These are phyloP conservation scores for Coemansia guatemalensis DNA, from an alignment of 192 early-diverging fungal genomes.

Conservation along the genomic window DNA sequence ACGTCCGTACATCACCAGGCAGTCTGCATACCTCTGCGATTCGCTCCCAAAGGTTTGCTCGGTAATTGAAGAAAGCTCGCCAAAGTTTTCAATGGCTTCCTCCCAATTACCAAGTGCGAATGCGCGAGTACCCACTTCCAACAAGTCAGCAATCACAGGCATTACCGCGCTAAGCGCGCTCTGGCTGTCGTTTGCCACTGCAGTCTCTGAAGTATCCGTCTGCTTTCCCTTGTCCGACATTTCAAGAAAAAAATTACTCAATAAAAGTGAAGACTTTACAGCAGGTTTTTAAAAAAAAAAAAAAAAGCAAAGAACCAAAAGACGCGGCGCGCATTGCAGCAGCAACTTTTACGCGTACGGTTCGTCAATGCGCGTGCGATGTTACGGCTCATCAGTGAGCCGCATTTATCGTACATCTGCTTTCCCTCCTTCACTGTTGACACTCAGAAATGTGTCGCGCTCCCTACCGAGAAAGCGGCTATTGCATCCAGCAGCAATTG, in stretches of 20 bases:
- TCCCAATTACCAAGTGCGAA: slow-evolving; percentile 66
- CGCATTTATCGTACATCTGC: no score
- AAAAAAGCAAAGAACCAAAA: not conserved
- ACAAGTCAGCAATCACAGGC: slow-evolving; percentile 54
- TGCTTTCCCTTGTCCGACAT: slow-evolving; percentile 49
- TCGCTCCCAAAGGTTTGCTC: slow-evolving; percentile 62
- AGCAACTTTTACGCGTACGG: not conserved
- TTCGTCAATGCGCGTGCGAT: no score
- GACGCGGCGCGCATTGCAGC: not conserved
- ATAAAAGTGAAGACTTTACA: slow-evolving; percentile 8
- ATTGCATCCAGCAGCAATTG: no score
- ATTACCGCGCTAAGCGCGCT: slow-evolving; percentile 30
- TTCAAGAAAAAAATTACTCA: not conserved
- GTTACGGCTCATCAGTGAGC: no score
- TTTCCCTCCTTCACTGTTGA: no score
- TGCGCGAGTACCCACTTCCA: slow-evolving; percentile 66
- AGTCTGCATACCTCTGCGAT: slow-evolving; percentile 68
- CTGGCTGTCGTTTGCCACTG: slow-evolving; percentile 5
- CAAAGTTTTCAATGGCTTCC: slow-evolving; percentile 63
- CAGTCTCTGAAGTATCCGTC: slow-evolving; percentile 16
- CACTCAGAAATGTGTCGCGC: no score
- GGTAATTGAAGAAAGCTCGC: slow-evolving; percentile 65
- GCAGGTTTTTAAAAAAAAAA: not conserved
- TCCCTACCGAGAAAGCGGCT: no score
- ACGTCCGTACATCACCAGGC: slow-evolving; percentile 70